phyloP scores from a whole-genome alignment of 495 filamentous ascomycete species.

The Penicillium canescens region DNA sequence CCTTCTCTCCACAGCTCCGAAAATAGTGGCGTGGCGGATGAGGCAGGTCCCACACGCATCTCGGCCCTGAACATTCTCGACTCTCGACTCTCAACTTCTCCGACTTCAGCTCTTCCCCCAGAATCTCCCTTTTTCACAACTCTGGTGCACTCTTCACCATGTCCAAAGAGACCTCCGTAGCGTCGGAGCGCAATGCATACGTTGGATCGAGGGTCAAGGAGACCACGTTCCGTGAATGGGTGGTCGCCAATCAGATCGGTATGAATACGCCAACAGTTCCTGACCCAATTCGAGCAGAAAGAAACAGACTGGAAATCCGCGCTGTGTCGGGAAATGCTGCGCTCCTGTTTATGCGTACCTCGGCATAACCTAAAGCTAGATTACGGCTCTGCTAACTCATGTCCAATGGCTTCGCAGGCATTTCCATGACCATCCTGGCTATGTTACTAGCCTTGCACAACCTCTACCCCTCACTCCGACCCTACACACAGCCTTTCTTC shows the following conservation, averaged over 20 bases:
- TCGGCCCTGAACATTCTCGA: constrained; percentile 21
- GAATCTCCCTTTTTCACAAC: neutral
- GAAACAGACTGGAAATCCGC: neutral
- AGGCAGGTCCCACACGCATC: constrained; percentile 23
- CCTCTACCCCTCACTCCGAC: constrained; percentile 72
- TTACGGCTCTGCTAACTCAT: constrained; percentile 17
- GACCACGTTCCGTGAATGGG: constrained; percentile 52
- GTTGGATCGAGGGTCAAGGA: constrained; percentile 40
- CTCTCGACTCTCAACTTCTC: constrained; percentile 15
- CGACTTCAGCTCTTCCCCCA: too few species aligned
- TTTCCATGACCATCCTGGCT: constrained; percentile 75
- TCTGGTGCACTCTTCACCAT: constrained; percentile 23
- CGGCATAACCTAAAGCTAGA: constrained; percentile 5
- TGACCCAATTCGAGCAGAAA: neutral
- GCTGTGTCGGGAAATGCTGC: neutral
- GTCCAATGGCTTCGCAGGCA: constrained; percentile 48
- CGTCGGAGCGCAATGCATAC: constrained; percentile 44
- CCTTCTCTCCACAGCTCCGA: neutral
- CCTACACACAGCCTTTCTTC: constrained; percentile 83
- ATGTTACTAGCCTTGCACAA: constrained; percentile 76
- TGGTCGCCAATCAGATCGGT: constrained; percentile 56
- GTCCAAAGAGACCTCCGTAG: constrained; percentile 33
- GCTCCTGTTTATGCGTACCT: neutral
- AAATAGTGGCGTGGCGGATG: constrained; percentile 6
- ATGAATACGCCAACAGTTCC: constrained; percentile 18